Conservation (phyloP, 2,329 filamentous ascomycete species). For the Aspergillus melleus region DNA sequence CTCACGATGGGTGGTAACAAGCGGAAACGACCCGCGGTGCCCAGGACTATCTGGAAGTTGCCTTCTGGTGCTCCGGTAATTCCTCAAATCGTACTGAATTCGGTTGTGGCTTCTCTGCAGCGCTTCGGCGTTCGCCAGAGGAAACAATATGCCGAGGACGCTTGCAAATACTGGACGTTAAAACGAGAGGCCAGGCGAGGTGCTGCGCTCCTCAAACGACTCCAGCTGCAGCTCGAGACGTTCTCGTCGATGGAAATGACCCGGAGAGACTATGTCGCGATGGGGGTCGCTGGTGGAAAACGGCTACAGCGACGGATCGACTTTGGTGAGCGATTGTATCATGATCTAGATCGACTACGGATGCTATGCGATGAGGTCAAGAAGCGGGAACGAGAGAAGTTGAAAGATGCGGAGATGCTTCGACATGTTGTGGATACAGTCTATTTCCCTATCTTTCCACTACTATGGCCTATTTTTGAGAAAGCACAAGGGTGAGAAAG, state of each 20-base stretch:
- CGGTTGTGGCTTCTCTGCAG: constrained; percentile 78
- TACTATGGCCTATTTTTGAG: constrained; percentile 75
- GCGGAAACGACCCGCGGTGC: constrained; percentile 53
- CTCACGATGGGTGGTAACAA: constrained; percentile 59
- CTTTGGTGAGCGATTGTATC: constrained; percentile 67
- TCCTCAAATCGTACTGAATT: constrained; percentile 81
- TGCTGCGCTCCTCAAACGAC: constrained; percentile 84
- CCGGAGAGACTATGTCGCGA: constrained; percentile 88
- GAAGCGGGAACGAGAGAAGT: constrained; percentile 73
- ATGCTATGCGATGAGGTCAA: constrained; percentile 69
- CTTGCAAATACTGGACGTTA: constrained; percentile 95
- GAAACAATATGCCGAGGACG: constrained; percentile 89
- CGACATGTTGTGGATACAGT: constrained; percentile 79
- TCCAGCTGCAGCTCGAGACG: constrained; percentile 92
- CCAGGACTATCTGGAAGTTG: constrained; percentile 81
- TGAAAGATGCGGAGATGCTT: constrained; percentile 74
- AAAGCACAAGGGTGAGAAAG: constrained; percentile 75
- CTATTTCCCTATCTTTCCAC: constrained; percentile 82
- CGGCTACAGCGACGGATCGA: constrained; percentile 80
- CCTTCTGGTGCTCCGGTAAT: constrained; percentile 95
- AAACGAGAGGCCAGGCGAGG: constrained; percentile 92
- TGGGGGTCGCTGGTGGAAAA: constrained; percentile 80
- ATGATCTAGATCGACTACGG: constrained; percentile 75
- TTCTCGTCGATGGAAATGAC: constrained; percentile 98
- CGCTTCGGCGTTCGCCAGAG: constrained; percentile 82